These are phyloP conservation scores for Geotrichum fermentans DNA, from an alignment of 1,139 yeast species.

Conservation along the genomic window DNA sequence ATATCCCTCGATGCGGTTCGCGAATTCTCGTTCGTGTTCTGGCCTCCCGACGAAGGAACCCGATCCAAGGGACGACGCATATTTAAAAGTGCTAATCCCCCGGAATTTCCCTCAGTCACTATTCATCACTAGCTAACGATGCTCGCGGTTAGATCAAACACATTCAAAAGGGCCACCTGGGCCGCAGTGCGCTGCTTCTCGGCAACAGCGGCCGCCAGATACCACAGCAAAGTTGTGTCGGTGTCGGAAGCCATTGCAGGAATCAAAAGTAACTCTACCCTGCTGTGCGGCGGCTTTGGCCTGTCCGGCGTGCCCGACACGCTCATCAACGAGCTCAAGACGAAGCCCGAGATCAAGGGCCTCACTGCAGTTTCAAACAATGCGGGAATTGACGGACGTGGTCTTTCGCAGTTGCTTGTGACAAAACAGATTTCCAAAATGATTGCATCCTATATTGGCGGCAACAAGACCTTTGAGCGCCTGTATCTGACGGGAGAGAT, in stretches of 20 bases:
- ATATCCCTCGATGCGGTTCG: too few relatives aligned
- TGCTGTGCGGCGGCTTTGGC: slow-evolving; percentile 50
- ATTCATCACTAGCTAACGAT: too few relatives aligned
- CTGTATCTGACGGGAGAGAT: slow-evolving; percentile 44
- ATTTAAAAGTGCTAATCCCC: too few relatives aligned
- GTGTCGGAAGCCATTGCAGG: slow-evolving; percentile 13
- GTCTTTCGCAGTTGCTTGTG: slow-evolving; percentile 42
- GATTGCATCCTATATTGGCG: slow-evolving; percentile 48
- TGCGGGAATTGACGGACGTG: slow-evolving; percentile 48
- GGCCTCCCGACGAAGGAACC: too few relatives aligned
- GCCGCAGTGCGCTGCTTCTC: not conserved
- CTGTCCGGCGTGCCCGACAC: slow-evolving; percentile 48
- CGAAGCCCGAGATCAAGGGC: slow-evolving; percentile 36
- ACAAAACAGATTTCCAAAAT: slow-evolving; percentile 46
- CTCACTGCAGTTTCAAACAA: slow-evolving; percentile 49
- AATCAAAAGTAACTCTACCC: slow-evolving; percentile 14
- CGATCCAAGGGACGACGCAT: too few relatives aligned
- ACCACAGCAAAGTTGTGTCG: not conserved
- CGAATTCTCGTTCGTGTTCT: too few relatives aligned
- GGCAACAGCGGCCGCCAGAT: not conserved
- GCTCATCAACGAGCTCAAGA: slow-evolving; percentile 40
- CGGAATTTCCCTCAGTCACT: too few relatives aligned
- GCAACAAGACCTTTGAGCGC: slow-evolving; percentile 43
- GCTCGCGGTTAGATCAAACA: not conserved
- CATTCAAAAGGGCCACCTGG: slow-evolving; percentile 1